Evolutionary conservation across 2,329 filamentous ascomycete species (phyloP), one percentile per base, ranked within the genome.

Genomic region (Colletotrichum kahawae): DNA sequence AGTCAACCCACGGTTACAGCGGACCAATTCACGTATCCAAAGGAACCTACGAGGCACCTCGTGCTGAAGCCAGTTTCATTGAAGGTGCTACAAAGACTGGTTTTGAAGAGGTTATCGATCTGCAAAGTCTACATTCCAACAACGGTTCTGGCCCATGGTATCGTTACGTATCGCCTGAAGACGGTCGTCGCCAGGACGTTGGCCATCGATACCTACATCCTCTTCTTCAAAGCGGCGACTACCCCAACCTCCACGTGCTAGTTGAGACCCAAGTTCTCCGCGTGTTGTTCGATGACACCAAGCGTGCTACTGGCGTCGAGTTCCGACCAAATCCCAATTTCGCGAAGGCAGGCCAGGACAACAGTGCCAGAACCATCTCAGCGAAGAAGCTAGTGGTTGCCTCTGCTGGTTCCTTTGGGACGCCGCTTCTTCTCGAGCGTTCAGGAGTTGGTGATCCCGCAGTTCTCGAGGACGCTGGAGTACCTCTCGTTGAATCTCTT

Each of bases 1-100:
- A 81, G 13, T 70, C 70, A 5, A 77, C 76, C 3, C 90, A 91
- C 76, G 90, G 90, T 4, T 78, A 84, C 59, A 81, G 85, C 51
- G 89, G 89, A 0, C 89, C 88, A 0, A 83, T 90, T 38, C 81
- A 88, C 62, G 80, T 91, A 24, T 88, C 86, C 2, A 84, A 84
- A 56, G 88, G 89, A 60, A 86, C 86, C 0, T 88, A 83, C 77
- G 78, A 81, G 48, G 82, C 81, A 6, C 84, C 82, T 34, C 72
- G 67, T 3, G 82, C 85, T 14, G 85, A 87, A 70, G 80, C 86
- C 4, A 83, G 87, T 14, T 89, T 89, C 77, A 83, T 90, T 67
- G 79, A 85, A 2, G 87, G 90, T 9, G n/a, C 7, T 3, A 8
- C 0, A 31, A 36, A 21, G 18, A 21, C 57, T 21, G 57, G 31